These are phyloP conservation scores for Candida railenensis DNA, from an alignment of 805 yeast genomes.

Conservation along the genomic window DNA sequence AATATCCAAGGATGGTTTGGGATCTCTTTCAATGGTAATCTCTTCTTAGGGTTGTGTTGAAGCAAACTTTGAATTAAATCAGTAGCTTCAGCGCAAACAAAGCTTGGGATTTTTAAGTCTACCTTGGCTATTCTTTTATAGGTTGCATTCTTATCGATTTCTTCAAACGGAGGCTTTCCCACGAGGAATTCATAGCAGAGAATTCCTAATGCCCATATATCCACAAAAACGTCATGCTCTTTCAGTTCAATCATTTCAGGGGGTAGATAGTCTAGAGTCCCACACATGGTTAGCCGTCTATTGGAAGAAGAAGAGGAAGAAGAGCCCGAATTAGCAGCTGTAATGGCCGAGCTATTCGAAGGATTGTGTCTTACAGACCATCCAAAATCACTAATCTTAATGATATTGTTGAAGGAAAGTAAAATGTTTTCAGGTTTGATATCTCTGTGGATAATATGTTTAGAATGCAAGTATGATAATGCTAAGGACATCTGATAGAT, in stretches of 20 bases:
- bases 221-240: slow-evolving; percentile 77
- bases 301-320: slow-evolving; percentile 1
- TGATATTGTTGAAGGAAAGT: slow-evolving; percentile 68
- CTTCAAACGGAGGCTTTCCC: slow-evolving; percentile 93
- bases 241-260: slow-evolving; percentile 91
- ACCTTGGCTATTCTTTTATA: slow-evolving; percentile 77
- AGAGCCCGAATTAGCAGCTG: slow-evolving; percentile 3
- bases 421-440: slow-evolving; percentile 92
- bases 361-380: slow-evolving; percentile 71
- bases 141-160: slow-evolving; percentile 70
- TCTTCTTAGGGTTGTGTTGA: slow-evolving; percentile 63
- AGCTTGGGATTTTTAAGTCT: slow-evolving; percentile 71
- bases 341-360: not conserved
- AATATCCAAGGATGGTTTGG: slow-evolving; percentile 81
- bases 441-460: slow-evolving; percentile 85
- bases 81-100: slow-evolving; percentile 69
- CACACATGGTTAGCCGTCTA: slow-evolving; percentile 82
- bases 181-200: slow-evolving; percentile 81
- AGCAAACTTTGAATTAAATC: slow-evolving; percentile 68
- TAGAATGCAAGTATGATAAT: slow-evolving; percentile 70
- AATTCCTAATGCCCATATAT: slow-evolving; percentile 91
- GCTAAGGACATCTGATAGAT: slow-evolving; percentile 83
- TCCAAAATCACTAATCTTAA: slow-evolving; percentile 92
- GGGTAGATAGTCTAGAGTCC: slow-evolving; percentile 90
- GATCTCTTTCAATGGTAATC: slow-evolving; percentile 63